phyloP scores from a whole-genome alignment of 306 rosid genomes.

The Canavalia gladiata region DNA sequence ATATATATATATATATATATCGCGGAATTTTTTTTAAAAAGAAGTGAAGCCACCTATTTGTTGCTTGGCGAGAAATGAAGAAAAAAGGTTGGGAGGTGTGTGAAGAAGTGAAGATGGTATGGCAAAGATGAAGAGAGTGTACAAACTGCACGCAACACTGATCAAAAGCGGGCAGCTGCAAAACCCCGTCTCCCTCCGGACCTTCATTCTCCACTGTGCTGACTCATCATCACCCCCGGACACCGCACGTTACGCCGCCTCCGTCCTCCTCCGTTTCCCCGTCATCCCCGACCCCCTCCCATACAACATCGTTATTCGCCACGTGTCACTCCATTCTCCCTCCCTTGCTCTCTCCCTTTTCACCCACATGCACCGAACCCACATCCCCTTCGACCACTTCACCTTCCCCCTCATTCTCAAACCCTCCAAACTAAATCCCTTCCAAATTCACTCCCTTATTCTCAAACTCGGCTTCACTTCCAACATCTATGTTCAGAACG shows the following conservation, averaged over 20 bases:
- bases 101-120: no score
- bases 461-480: conserved; percentile 61
- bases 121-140: conserved; percentile 52
- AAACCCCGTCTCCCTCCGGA: conserved; percentile 50
- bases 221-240: conserved; percentile 47
- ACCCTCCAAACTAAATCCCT: conserved; percentile 19
- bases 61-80: no score
- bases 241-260: conserved; percentile 56
- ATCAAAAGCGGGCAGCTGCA: conserved; percentile 58
- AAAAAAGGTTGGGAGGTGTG: no score
- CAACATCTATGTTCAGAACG: conserved; percentile 58
- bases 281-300: conserved; percentile 50
- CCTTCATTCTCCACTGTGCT: conserved; percentile 56
- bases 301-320: conserved; percentile 61
- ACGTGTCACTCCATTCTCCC: conserved; percentile 54
- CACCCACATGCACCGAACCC: conserved; percentile 57
- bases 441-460: conserved; percentile 55
- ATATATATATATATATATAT: no score
- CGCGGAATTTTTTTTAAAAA: no score
- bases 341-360: conserved; percentile 54
- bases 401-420: conserved; percentile 73
- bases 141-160: conserved; percentile 61
- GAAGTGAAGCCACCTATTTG: no score
- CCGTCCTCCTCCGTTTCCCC: conserved; percentile 54
- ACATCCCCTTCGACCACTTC: conserved; percentile 58